Conservation (phyloP, 164 flowering plant genomes). For the Houttuynia cordata region DNA sequence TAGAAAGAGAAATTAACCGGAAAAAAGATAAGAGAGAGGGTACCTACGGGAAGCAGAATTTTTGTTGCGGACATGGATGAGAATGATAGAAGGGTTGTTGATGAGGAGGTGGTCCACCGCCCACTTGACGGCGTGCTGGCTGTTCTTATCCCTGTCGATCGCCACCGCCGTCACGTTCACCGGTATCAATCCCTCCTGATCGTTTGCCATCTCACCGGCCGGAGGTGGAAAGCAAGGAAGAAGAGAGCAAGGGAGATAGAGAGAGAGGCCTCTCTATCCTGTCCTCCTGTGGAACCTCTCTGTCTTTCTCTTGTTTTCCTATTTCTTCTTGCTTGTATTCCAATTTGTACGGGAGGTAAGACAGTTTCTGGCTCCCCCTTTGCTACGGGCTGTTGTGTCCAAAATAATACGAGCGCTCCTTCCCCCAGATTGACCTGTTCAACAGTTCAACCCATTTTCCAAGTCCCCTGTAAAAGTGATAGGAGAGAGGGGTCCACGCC, state of each 20-base stretch:
- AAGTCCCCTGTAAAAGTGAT: too few relatives aligned
- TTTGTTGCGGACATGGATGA: conserved; percentile 16
- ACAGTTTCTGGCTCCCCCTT: too few relatives aligned
- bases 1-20: not conserved
- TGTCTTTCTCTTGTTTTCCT: too few relatives aligned
- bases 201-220: not conserved
- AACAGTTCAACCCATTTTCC: too few relatives aligned
- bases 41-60: conserved; percentile 8
- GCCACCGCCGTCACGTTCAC: conserved; percentile 5
- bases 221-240: not conserved
- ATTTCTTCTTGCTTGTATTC: too few relatives aligned
- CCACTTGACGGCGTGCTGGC: conserved; percentile 20
- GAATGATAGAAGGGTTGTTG: conserved; percentile 4
- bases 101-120: conserved; percentile 15
- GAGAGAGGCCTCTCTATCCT: not conserved
- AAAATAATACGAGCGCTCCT: too few relatives aligned
- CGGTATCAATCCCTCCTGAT: not conserved
- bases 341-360: too few relatives aligned
- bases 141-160: conserved; percentile 16
- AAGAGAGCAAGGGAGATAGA: not conserved
- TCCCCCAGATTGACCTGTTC: too few relatives aligned
- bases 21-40: conserved; percentile 1
- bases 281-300: too few relatives aligned
- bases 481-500: too few relatives aligned
- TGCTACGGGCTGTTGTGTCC: too few relatives aligned